Evolutionary conservation across 2,329 filamentous ascomycete genomes (phyloP).

Genomic region (Xylaria sp.): DNA sequence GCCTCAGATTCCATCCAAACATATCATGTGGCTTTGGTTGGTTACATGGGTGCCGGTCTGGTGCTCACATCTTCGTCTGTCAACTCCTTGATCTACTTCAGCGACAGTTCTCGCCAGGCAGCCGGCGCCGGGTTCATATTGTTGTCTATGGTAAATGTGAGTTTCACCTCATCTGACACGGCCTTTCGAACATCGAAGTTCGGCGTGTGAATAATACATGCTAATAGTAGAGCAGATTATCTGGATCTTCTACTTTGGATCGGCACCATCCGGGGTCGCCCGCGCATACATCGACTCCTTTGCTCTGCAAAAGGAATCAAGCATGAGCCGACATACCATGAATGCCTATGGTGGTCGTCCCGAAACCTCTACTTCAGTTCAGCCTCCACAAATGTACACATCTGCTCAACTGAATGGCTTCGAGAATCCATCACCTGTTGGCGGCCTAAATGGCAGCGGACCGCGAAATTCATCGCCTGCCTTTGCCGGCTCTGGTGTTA

Average conservation of each 20-base stretch:
- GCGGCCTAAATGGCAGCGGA: constrained; percentile 69
- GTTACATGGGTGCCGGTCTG: constrained; percentile 84
- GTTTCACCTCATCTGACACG: constrained; percentile 50
- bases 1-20: constrained; percentile 85
- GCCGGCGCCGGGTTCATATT: constrained; percentile 93
- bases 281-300: constrained; percentile 96
- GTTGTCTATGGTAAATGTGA: constrained; percentile 89
- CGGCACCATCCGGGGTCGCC: constrained; percentile 84
- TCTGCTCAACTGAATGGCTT: constrained; percentile 95
- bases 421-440: constrained; percentile 91
- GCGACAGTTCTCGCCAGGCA: constrained; percentile 80
- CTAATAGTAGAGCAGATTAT: constrained; percentile 71
- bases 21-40: constrained; percentile 91
- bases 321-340: constrained; percentile 76
- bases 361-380: constrained; percentile 81
- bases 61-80: constrained; percentile 88
- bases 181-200: not conserved
- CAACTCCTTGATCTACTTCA: constrained; percentile 84
- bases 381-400: constrained; percentile 96
- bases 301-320: constrained; percentile 87
- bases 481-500: constrained; percentile 52
- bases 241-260: constrained; percentile 99
- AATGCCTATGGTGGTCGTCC: constrained; percentile 80
- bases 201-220: not conserved
- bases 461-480: constrained; percentile 58